These are phyloP conservation scores for Kodamaea arcana DNA, from an alignment of 1,139 yeast genomes.

Conservation along the genomic window DNA sequence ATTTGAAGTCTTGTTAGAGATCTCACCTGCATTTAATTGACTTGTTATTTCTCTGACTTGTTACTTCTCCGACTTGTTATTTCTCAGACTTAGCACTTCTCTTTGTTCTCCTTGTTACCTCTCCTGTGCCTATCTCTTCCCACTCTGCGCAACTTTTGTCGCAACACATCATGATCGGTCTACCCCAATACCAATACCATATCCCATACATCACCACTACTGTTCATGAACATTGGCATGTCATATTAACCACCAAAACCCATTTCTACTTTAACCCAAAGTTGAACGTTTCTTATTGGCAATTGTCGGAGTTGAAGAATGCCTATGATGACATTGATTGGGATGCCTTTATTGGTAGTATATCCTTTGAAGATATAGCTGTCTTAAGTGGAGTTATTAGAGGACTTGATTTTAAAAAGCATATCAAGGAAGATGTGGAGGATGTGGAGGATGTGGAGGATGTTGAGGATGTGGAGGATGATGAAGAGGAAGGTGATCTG, in stretches of 20 bases:
- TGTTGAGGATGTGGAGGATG: conserved; percentile 5
- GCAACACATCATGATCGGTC: too few species aligned
- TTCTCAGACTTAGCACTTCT: too few species aligned
- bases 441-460: conserved; percentile 5
- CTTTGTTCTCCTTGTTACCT: too few species aligned
- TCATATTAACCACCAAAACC: conserved; percentile 26
- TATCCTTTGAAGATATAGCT: conserved; percentile 26
- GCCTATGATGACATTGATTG: conserved; percentile 13
- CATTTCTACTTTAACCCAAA: conserved; percentile 32
- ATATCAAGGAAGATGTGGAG: conserved; percentile 1
- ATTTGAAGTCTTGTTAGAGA: too few species aligned
- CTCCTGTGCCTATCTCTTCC: too few species aligned
- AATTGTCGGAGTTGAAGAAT: conserved; percentile 23
- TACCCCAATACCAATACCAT: conserved; percentile 16
- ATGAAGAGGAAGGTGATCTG: conserved; percentile 5
- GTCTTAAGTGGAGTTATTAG: conserved; percentile 5
- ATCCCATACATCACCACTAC: conserved; percentile 14
- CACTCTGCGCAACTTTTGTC: too few species aligned
- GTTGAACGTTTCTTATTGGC: conserved; percentile 29
- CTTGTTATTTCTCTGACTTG: too few species aligned
- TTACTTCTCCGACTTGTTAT: too few species aligned
- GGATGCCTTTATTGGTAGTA: conserved; percentile 16
- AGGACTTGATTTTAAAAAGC: conserved; percentile 3
- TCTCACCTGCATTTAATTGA: too few species aligned
- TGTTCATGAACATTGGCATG: conserved; percentile 19